These are phyloP conservation scores for Gentiana dahurica DNA, from an alignment of 257 asterid genomes.

Conservation along the genomic window DNA sequence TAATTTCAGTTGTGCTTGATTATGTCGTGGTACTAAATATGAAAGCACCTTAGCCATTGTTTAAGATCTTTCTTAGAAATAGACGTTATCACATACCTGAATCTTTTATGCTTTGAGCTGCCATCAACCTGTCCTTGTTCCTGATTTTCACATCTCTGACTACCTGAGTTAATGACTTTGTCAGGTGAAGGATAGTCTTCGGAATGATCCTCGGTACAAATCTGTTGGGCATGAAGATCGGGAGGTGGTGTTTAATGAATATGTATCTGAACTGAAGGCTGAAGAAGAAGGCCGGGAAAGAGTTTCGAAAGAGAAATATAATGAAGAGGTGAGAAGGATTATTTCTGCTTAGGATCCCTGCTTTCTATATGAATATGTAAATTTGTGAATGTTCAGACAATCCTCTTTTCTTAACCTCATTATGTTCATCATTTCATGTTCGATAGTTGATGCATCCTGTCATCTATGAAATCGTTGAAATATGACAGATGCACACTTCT, in stretches of 20 bases:
- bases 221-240: conserved; percentile 78
- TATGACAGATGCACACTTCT: too few species aligned
- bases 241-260: conserved; percentile 71
- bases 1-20: too few species aligned
- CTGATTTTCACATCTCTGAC: conserved; percentile 3
- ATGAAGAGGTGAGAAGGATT: conserved; percentile 58
- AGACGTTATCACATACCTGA: too few species aligned
- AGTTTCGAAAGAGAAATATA: conserved; percentile 47
- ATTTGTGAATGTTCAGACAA: too few species aligned
- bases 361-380: too few species aligned
- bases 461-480: too few species aligned
- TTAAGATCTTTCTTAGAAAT: too few species aligned
- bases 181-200: conserved; percentile 82
- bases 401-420: too few species aligned
- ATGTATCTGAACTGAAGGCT: conserved; percentile 60
- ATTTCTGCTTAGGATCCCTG: neutral
- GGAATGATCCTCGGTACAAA: conserved; percentile 82
- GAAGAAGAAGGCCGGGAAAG: conserved; percentile 58
- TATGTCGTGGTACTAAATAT: too few species aligned
- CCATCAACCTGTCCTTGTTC: neutral
- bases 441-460: too few species aligned
- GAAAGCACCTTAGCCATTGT: too few species aligned
- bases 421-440: too few species aligned
- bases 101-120: neutral
- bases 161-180: conserved; percentile 17